Evolutionary conservation across 805 yeast species (phyloP), one percentile per base, ranked within the genome.

Genomic region (Kuraishia piskuri): DNA sequence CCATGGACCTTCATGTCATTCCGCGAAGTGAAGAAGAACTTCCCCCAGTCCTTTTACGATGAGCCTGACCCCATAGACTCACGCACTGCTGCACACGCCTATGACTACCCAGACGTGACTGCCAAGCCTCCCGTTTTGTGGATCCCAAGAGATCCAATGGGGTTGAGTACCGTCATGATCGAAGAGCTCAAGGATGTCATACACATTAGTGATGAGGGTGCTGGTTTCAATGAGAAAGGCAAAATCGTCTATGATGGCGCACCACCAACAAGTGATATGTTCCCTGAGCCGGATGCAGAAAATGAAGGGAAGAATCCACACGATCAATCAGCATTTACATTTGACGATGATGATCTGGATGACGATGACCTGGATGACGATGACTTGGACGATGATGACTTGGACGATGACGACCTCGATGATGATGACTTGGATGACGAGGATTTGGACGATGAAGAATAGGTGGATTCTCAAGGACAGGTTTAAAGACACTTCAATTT

Each of bases 61-160:
- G 72, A 70, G 40, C 79, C 78, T 21, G 73, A 76, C n/a, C 75
- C 71, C 23, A 58, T 60, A 24, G 68, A 72, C 2, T 73, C 68
- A 3, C 75, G 68, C 17, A 71, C 64, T 21, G 83, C 80, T 54
- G 74, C 78, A 50, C 82, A 79, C 57, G 94, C 96, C 0, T 92
- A 85, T 68, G 81, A 82, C 62, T 79, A 77, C 63, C 97, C 97
- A 2, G 88, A 85, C 6, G 83, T 85, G 19, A 71, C 80, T 24
- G 85, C 85, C 0, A 66, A 74, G 48, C 78, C 88, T 59, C 96
- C 96, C 1, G 73, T 75, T n/a, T 70, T 92, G 21, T 92, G 99
- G 99, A 81, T 92, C 62, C 95, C 97, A n/a, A 73, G 74, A 54
- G 99, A 92, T 66, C 85, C 88, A 9, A 80, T 82, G 79, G 98